Evolutionary conservation across 352 stramenopile species (phyloP), one percentile per base, ranked within the genome.

Genomic region (Phytophthora colocasiae): DNA sequence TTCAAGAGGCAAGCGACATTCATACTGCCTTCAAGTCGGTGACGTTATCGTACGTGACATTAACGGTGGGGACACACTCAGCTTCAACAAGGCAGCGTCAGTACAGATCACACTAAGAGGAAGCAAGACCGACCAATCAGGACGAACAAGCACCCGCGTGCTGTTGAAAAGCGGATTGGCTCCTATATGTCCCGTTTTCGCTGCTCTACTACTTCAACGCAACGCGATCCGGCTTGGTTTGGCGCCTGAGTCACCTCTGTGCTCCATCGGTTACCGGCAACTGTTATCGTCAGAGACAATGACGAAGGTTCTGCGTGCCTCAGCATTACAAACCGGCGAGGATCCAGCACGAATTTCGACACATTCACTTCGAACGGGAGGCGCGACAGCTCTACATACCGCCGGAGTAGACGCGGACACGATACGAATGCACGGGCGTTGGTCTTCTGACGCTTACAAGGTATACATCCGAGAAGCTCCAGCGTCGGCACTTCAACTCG

Each of bases 401-500:
- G 50, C 50, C 10, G 43, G 60, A 6, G 45, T 57, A 1, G 26
- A 43, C 12, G 34, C 24, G 1, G 58, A 58, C 39, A 53, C 46
- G 8, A 65, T 58, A 9, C 40, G 58, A 6, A 58, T 58, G 47
- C 38, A 65, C 29, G 58, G 58, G 6, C 26, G 58, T n/a, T 64
- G 46, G 57, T 34, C 58, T 1, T 65, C 46, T 6, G 39, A 65
- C 14, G 47, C 47, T 11, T 65, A 65, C 14, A 47, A 41, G 11
- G 11, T 22, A 1, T 58, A 58, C 19, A 19, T 19, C 19, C 19
- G 19, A 19, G 19, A 19, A 19, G 19, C 19, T 19, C 19, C 19
- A 19, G 19, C 19, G 19, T 19, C 19, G 19, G 19, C 19, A 19
- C 19, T 19, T 19, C 19, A 19, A 19, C 19, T 19, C 19, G 19